Conservation (phyloP, 805 yeast genomes). For the Henningerozyma blattae region DNA sequence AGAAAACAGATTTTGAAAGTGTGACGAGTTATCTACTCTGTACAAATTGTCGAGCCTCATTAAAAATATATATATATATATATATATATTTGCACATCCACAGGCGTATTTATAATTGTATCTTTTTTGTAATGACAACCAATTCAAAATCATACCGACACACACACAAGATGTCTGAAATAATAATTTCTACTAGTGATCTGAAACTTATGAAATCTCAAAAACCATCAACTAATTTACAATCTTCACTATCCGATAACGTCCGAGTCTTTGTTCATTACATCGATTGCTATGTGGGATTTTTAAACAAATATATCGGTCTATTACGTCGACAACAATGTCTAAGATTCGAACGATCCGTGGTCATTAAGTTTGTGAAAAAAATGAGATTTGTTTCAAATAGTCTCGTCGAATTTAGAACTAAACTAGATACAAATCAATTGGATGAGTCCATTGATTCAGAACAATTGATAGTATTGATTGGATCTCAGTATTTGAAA, state of each 20-base stretch:
- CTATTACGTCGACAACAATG: conserved; percentile 21
- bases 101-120: too few species aligned
- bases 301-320: conserved; percentile 22
- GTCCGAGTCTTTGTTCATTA: conserved; percentile 13
- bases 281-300: conserved; percentile 20
- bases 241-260: background rate
- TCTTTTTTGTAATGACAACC: too few species aligned
- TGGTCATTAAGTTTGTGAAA: conserved; percentile 24
- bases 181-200: too few species aligned
- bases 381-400: conserved; percentile 24
- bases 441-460: conserved; percentile 1
- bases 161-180: too few species aligned
- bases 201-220: too few species aligned
- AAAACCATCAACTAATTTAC: too few species aligned
- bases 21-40: too few species aligned
- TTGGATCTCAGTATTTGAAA: conserved; percentile 15
- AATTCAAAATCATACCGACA: too few species aligned
- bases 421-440: background rate
- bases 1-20: too few species aligned
- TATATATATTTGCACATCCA: too few species aligned
- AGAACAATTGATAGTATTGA: background rate
- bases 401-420: conserved; percentile 7
- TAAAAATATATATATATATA: too few species aligned
- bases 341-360: conserved; percentile 22
- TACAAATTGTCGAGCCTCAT: too few species aligned